Conservation (phyloP, 1,284 basidiomycete genomes). For the Ceratobasidium papillatum region DNA sequence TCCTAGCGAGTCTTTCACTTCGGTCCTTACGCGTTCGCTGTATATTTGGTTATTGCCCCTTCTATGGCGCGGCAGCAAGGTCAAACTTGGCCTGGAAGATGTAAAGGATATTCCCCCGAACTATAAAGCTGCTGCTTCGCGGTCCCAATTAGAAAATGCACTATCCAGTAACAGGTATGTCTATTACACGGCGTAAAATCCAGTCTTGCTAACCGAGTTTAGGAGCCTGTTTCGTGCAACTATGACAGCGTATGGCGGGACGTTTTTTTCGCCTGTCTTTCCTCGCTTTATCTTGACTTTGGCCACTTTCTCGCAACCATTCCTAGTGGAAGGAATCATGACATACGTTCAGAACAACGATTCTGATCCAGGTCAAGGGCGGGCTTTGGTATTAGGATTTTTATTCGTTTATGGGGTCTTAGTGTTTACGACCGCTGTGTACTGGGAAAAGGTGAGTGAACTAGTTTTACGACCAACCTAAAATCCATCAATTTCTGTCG, state of each 20-base stretch:
- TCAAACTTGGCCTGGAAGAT: constrained; percentile 10
- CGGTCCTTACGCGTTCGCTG: not conserved
- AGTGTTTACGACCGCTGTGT: constrained; percentile 7
- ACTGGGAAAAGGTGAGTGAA: constrained; percentile 18
- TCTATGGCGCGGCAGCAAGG: not conserved
- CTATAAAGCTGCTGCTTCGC: constrained; percentile 1
- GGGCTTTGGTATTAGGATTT: constrained; percentile 1
- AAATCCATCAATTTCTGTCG: not conserved
- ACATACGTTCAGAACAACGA: not conserved
- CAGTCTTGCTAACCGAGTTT: not conserved
- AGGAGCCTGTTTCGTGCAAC: not conserved
- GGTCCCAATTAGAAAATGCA: not conserved
- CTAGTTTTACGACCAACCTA: too few species aligned
- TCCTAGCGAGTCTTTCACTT: constrained; percentile 5
- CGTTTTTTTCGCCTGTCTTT: not conserved
- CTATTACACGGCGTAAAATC: not conserved
- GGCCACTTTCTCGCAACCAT: constrained; percentile 6
- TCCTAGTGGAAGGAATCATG: constrained; percentile 2
- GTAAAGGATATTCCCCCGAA: constrained; percentile 1
- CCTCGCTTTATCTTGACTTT: not conserved
- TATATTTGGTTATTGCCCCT: constrained; percentile 12
- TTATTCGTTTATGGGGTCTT: constrained; percentile 18
- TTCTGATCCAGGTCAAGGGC: not conserved
- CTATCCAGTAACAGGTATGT: not conserved
- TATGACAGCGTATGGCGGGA: not conserved